These are phyloP conservation scores for Fusarium sp. DNA, from an alignment of 2,329 filamentous ascomycete species.

Conservation along the genomic window DNA sequence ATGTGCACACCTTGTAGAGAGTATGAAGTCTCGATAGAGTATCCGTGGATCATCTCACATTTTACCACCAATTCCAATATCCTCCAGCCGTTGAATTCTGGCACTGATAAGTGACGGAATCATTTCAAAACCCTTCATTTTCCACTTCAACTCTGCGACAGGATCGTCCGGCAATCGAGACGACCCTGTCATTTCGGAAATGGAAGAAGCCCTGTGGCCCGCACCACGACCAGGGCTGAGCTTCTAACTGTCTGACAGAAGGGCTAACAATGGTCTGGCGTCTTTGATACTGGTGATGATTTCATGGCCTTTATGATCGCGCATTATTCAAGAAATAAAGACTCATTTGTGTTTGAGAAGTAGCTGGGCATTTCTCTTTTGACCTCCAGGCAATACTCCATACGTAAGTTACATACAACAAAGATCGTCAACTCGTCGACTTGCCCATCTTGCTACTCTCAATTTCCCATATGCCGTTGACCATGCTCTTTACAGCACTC, in stretches of 20 bases:
- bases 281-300: background rate
- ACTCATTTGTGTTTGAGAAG: background rate
- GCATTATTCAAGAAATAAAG: background rate
- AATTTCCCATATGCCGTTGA: background rate
- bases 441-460: background rate
- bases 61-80: background rate
- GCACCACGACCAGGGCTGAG: conserved; percentile 7
- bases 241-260: background rate
- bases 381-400: background rate
- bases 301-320: background rate
- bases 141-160: conserved; percentile 9
- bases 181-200: conserved; percentile 41
- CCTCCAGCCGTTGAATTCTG: background rate
- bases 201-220: conserved; percentile 17
- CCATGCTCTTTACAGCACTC: conserved; percentile 3
- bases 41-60: background rate
- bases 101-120: conserved; percentile 14
- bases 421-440: background rate
- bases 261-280: conserved; percentile 1
- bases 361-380: background rate
- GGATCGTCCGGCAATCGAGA: conserved; percentile 37
- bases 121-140: background rate
- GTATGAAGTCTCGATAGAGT: too few relatives aligned
- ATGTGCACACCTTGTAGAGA: background rate
- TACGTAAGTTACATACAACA: background rate